Conservation (phyloP, 2,329 filamentous ascomycete genomes). For the Pseudogymnoascus verrucosus region DNA sequence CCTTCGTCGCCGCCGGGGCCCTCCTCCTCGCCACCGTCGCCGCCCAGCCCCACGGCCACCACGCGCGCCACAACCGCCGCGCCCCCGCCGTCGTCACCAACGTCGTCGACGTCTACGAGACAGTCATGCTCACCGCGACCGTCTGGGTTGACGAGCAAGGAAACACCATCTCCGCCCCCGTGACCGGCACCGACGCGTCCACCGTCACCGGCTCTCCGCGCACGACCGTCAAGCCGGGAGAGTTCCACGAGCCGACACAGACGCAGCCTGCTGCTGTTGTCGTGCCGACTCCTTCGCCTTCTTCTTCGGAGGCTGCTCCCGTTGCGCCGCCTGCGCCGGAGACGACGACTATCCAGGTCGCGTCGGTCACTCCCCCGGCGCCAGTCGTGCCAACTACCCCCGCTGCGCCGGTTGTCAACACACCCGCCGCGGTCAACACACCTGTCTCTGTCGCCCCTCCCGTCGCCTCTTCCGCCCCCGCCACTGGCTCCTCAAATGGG, state of each 20-base stretch:
- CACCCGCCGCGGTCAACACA: not conserved
- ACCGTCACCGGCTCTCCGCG: slow-evolving; percentile 11
- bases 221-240: not conserved
- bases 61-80: slow-evolving; percentile 19
- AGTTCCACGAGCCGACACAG: slow-evolving; percentile 10
- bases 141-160: slow-evolving; percentile 34
- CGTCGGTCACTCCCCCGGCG: not conserved
- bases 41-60: slow-evolving; percentile 31
- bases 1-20: slow-evolving; percentile 24
- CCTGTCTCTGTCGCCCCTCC: slow-evolving; percentile 12
- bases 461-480: slow-evolving; percentile 17
- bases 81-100: slow-evolving; percentile 42
- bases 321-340: slow-evolving; percentile 5
- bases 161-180: slow-evolving; percentile 11
- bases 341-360: slow-evolving; percentile 12
- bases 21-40: slow-evolving; percentile 22
- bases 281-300: slow-evolving; percentile 13
- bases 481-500: slow-evolving; percentile 19
- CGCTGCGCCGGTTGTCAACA: not conserved
- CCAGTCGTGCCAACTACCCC: not conserved
- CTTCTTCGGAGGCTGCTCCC: not conserved
- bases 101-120: slow-evolving; percentile 39
- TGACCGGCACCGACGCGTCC: slow-evolving; percentile 19
- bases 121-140: slow-evolving; percentile 30
- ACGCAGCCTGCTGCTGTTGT: slow-evolving; percentile 15